Percentiles rank a stretch among this genome's conserved stretches.
Conservation (phyloP, 805 yeast species). For the Ogataea saltuana region DNA sequence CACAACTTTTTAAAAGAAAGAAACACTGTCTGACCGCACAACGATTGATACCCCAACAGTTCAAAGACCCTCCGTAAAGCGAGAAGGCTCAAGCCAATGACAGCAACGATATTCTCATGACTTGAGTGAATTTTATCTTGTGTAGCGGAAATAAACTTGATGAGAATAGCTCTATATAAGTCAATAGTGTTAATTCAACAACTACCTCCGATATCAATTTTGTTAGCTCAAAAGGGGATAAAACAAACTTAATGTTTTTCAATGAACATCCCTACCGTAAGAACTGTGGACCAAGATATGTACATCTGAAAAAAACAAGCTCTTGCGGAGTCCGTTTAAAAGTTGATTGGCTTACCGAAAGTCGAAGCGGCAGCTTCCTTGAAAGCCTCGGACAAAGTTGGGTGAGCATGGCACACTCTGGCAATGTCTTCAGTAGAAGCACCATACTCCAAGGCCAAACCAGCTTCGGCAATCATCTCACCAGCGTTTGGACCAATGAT, state of each 20-base stretch:
- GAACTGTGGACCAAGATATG: slow-evolving; percentile 3
- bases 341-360: slow-evolving; percentile 88
- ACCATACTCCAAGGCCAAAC: slow-evolving; percentile 97
- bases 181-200: slow-evolving; percentile 1
- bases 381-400: slow-evolving; percentile 96
- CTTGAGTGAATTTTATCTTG: not conserved
- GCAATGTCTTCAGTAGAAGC: slow-evolving; percentile 98
- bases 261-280: slow-evolving; percentile 1
- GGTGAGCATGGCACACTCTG: slow-evolving; percentile 98
- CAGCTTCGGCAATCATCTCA: slow-evolving; percentile 99
- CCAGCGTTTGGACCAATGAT: slow-evolving; percentile 98
- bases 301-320: slow-evolving; percentile 3
- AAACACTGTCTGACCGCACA: not conserved
- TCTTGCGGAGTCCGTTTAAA: slow-evolving; percentile 39
- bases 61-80: too few species aligned
- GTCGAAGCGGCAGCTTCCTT: slow-evolving; percentile 97
- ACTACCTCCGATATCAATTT: not conserved
- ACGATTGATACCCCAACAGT: too few species aligned
- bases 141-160: not conserved
- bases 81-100: too few species aligned
- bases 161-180: slow-evolving; percentile 3
- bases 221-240: not conserved
- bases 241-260: too few species aligned
- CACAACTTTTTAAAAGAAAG: slow-evolving; percentile 3
- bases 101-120: not conserved